phyloP scores from a whole-genome alignment of 148 eudicot genomes.

The Selenicereus undatus region DNA sequence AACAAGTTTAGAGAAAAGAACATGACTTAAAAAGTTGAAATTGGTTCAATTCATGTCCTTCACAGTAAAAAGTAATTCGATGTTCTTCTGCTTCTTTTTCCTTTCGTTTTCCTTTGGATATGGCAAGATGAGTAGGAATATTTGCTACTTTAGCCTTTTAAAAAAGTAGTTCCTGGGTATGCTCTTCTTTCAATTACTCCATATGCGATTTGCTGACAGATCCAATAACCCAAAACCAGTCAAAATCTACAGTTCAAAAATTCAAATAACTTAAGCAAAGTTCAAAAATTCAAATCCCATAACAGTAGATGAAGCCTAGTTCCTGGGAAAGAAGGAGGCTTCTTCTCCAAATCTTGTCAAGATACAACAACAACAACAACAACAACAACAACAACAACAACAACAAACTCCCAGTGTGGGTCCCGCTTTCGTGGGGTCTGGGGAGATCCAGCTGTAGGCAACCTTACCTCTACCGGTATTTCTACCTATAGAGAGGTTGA shows the following conservation, averaged over 20 bases:
- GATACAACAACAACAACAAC: constrained; percentile 61
- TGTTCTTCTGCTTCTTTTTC: too few relatives aligned
- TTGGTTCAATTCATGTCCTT: neutral
- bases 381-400: neutral
- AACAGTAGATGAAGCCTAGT: neutral
- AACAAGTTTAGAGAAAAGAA: neutral
- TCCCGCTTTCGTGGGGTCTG: too few relatives aligned
- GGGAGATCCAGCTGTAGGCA: too few relatives aligned
- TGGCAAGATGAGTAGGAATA: neutral
- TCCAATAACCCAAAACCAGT: neutral
- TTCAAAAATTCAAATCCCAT: neutral
- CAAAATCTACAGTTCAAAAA: constrained; percentile 3
- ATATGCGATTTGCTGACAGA: neutral
- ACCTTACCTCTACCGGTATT: too few relatives aligned
- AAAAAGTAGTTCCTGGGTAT: neutral
- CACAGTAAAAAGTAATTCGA: too few relatives aligned
- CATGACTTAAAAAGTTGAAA: too few relatives aligned
- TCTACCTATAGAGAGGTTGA: too few relatives aligned
- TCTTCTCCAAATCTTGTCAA: too few relatives aligned
- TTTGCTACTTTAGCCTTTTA: neutral
- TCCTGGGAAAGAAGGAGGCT: neutral
- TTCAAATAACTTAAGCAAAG: neutral
- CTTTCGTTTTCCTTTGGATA: neutral
- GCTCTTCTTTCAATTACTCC: neutral
- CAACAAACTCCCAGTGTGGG: too few relatives aligned